Conservation (phyloP, 768 basidiomycete genomes). For the Panaeolus papilionaceus region DNA sequence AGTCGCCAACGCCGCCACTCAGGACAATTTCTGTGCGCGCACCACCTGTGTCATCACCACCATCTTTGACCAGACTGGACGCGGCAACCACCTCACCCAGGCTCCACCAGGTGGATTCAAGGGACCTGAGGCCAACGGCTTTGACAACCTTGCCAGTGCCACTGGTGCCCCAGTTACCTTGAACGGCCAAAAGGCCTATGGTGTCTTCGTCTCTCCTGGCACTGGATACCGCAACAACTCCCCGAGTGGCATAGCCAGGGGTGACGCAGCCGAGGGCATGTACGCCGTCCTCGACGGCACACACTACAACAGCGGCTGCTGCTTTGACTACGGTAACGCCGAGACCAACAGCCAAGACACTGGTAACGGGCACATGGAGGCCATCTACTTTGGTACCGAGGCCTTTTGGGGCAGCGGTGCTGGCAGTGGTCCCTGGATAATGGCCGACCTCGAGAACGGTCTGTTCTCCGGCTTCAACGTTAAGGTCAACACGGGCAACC, state of each 20-base stretch:
- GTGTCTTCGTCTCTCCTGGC: conserved; percentile 23
- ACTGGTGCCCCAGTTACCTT: conserved; percentile 21
- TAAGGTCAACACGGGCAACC: too few relatives aligned
- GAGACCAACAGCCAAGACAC: too few relatives aligned
- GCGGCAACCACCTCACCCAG: conserved; percentile 23
- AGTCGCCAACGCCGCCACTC: conserved; percentile 21
- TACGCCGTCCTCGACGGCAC: conserved; percentile 24
- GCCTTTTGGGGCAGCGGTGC: too few relatives aligned
- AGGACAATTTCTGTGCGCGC: conserved; percentile 20
- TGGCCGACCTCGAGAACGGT: too few relatives aligned
- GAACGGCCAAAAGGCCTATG: conserved; percentile 23
- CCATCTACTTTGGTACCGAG: too few relatives aligned
- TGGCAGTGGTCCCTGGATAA: too few relatives aligned
- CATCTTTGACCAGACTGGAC: conserved; percentile 21
- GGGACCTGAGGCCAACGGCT: conserved; percentile 20
- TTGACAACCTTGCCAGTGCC: conserved; percentile 22
- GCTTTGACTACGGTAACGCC: too few relatives aligned
- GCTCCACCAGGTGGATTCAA: conserved; percentile 20
- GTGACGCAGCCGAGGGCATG: conserved; percentile 21
- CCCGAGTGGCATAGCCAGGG: conserved; percentile 19
- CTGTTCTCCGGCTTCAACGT: too few relatives aligned
- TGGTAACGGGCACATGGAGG: too few relatives aligned
- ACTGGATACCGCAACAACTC: conserved; percentile 24
- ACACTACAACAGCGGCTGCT: conserved; percentile 20
- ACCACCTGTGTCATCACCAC: conserved; percentile 22